Percentiles rank a stretch among this genome's conserved stretches.
These are phyloP conservation scores for Geoglossum glabrum DNA, from an alignment of 495 filamentous ascomycete genomes.

Conservation along the genomic window DNA sequence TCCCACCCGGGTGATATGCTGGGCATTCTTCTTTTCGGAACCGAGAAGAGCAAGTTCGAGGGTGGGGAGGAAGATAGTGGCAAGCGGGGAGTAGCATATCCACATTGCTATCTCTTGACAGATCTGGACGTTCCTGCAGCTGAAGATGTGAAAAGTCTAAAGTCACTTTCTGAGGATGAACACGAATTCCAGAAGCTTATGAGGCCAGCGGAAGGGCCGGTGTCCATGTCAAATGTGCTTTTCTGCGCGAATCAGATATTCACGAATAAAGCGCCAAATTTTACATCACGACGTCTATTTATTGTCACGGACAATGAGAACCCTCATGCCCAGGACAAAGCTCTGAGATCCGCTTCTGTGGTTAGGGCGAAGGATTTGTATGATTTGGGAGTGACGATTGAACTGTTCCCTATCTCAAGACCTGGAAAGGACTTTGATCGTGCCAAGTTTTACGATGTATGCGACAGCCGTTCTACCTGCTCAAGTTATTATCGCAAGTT, in stretches of 20 bases:
- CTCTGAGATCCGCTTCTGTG: slow-evolving; percentile 49
- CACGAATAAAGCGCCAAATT: slow-evolving; percentile 85
- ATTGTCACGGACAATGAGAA: slow-evolving; percentile 91
- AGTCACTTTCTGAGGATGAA: slow-evolving; percentile 54
- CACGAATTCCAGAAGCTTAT: slow-evolving; percentile 40
- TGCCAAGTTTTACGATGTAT: slow-evolving; percentile 79
- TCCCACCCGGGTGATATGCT: slow-evolving; percentile 96
- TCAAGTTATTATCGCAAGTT: slow-evolving; percentile 1
- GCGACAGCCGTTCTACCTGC: slow-evolving; percentile 2
- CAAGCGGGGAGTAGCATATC: slow-evolving; percentile 42
- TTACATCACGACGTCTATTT: slow-evolving; percentile 77
- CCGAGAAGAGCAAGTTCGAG: slow-evolving; percentile 64
- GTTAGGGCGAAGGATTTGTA: slow-evolving; percentile 88
- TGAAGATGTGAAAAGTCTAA: slow-evolving; percentile 63
- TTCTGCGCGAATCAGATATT: slow-evolving; percentile 96
- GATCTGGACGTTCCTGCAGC: slow-evolving; percentile 80
- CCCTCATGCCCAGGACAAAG: slow-evolving; percentile 55
- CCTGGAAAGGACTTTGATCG: slow-evolving; percentile 59
- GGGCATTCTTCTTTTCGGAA: slow-evolving; percentile 86
- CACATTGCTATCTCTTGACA: slow-evolving; percentile 79
- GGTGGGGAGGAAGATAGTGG: slow-evolving; percentile 41
- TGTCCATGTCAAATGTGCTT: slow-evolving; percentile 74
- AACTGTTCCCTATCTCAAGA: slow-evolving; percentile 77
- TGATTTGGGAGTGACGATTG: slow-evolving; percentile 80
- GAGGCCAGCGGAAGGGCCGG: slow-evolving; percentile 42